Evolutionary conservation across 345 rosid species (phyloP).

Genomic region (Trapa bicornis): DNA sequence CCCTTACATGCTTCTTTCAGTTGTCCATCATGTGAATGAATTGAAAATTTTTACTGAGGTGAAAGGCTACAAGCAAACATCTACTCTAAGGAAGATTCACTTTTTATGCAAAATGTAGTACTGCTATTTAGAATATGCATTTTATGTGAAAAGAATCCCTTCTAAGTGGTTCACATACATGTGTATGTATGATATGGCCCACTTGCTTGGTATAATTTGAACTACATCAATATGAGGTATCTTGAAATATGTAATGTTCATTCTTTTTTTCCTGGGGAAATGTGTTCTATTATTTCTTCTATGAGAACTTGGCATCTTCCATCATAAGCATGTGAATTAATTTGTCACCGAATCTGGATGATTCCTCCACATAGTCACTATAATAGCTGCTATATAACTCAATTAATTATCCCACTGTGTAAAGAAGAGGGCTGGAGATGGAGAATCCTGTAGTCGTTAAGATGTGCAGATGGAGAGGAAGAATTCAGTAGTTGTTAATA

Average conservation of each 20-base stretch:
- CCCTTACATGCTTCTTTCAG: neutral
- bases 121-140: neutral
- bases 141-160: neutral
- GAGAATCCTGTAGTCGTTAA: no score
- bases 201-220: neutral
- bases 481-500: neutral
- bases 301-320: neutral
- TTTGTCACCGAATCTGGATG: neutral
- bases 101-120: neutral
- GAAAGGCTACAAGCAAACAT: neutral
- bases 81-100: neutral
- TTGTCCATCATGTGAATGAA: neutral
- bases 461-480: no score
- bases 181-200: neutral
- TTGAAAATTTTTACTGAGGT: neutral
- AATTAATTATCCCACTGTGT: neutral
- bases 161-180: neutral
- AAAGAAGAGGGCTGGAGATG: no score
- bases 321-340: neutral
- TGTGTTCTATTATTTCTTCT: neutral
- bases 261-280: neutral
- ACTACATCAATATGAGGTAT: neutral
- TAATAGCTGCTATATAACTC: neutral
- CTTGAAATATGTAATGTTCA: neutral
- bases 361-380: neutral